Base-by-base conservation (phyloP, 106 monocot genomes). In the Acanthochlamys bracteata region DNA sequence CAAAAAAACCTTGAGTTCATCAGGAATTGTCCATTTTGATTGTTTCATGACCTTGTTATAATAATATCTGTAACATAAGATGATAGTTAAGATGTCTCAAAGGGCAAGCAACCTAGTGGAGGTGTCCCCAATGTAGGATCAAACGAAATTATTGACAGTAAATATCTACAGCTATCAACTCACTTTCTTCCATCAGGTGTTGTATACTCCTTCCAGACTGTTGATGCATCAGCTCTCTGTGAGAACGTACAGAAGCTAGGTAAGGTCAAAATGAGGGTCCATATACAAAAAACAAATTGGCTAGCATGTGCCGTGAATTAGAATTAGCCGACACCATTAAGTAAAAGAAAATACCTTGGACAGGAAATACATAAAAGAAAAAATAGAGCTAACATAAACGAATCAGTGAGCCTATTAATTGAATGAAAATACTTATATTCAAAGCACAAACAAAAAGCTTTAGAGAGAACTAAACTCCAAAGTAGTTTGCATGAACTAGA, bases 11-110 rank as follows among this genome's bases (percentile, higher is more conserved):
- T 92, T 99, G 24, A 99, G 77, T 39, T 99, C 98, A 63, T 99
- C 98, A 66, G 98, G 98, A 68, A 99, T 92, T 53, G 77, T 80
- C 98, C 98, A 99, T 74, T 92, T 92, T 10, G 98, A 99, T 69
- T 86, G 81, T 57, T 89, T 99, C 58, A 85, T 92, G 14, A 89
- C 77, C 69, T 92, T 99, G 78, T 99, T 99, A 74, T 85, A 99
- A 68, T 99, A 99, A 66, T 99, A 99, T 76, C 98, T 99, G 81
- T 20, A 80, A 42, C 20, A 47, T 74, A 71, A 54, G 15, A 9
- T 25, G 57, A 41, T 54, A 64, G 33, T 17, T 42, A 39, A 39
- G 15, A 41, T 4, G n/a, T 62, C 20, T 0, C 9, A 14, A 19
- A 62, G 43, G 7, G 13, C 49, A 49, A 14, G 17, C 49, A 49